Evolutionary conservation across 2,329 filamentous ascomycete genomes (phyloP).

Genomic region (Neofusicoccum cordaticola): DNA sequence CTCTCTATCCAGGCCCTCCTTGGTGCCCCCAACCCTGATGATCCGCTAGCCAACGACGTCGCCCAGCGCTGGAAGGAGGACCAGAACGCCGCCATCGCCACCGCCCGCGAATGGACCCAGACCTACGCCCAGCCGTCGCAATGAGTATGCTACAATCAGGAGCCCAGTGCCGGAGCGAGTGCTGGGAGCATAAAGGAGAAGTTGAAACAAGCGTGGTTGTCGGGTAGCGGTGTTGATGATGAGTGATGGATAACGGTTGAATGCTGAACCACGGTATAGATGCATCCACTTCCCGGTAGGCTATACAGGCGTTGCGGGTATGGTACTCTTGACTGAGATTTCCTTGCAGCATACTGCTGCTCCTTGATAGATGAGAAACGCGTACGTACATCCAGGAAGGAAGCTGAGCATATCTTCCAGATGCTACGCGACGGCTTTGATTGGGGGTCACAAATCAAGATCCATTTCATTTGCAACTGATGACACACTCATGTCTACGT

Average conservation of each 20-base stretch:
- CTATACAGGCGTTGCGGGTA: constrained; percentile 14
- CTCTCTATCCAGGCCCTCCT: constrained; percentile 96
- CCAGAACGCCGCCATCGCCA: constrained; percentile 86
- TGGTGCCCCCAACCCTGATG: constrained; percentile 94
- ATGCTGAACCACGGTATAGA: constrained; percentile 9
- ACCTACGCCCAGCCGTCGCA: constrained; percentile 61
- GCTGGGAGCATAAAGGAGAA: background rate
- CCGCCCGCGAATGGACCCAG: constrained; percentile 86
- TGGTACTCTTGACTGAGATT: constrained; percentile 1
- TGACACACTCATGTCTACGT: no score
- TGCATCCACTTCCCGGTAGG: constrained; percentile 12
- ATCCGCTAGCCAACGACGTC: constrained; percentile 96
- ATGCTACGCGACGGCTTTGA: background rate
- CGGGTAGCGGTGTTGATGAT: background rate
- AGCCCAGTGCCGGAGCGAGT: background rate
- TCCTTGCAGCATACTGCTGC: background rate
- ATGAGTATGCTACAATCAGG: background rate
- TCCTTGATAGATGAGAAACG: constrained; percentile 2
- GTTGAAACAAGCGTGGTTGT: background rate
- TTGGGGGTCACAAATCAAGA: background rate
- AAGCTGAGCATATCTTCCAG: background rate
- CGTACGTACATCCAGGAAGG: background rate
- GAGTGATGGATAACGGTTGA: constrained; percentile 10
- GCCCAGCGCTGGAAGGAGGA: constrained; percentile 98
- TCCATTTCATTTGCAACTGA: background rate